Evolutionary conservation across 2,329 filamentous ascomycete genomes (phyloP).

Genomic region (Colletotrichum orbiculare): DNA sequence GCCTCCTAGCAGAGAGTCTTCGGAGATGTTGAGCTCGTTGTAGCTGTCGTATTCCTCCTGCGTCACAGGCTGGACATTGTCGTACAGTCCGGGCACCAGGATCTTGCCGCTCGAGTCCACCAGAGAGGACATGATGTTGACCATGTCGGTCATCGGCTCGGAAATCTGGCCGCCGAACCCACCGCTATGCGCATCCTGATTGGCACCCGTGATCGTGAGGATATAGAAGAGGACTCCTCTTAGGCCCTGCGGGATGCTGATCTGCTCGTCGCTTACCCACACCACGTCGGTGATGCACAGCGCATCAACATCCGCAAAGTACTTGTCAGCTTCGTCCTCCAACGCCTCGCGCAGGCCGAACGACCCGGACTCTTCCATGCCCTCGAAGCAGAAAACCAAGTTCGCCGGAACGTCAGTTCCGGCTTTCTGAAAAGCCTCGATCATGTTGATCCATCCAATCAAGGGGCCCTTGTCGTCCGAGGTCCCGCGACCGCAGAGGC

Average conservation of each 20-base stretch:
- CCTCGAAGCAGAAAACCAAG: slow-evolving; percentile 98
- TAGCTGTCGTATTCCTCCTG: slow-evolving; percentile 91
- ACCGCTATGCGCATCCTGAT: slow-evolving; percentile 93
- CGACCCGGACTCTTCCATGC: slow-evolving; percentile 99
- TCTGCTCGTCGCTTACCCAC: slow-evolving; percentile 99
- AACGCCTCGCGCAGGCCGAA: slow-evolving; percentile 97
- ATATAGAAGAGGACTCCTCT: slow-evolving; percentile 98
- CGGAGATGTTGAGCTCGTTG: slow-evolving; percentile 89
- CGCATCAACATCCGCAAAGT: slow-evolving; percentile 93
- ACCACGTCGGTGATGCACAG: slow-evolving; percentile 99
- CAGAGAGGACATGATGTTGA: slow-evolving; percentile 82
- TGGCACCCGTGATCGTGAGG: slow-evolving; percentile 88
- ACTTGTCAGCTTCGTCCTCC: slow-evolving; percentile 87
- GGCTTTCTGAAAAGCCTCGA: slow-evolving; percentile 96
- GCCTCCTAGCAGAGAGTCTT: slow-evolving; percentile 93
- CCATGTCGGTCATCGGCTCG: slow-evolving; percentile 97
- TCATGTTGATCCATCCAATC: slow-evolving; percentile 96
- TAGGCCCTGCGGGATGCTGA: slow-evolving; percentile 95
- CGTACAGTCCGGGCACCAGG: slow-evolving; percentile 88
- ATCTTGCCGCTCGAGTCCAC: slow-evolving; percentile 94
- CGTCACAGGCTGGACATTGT: slow-evolving; percentile 90
- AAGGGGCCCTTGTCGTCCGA: slow-evolving; percentile 99
- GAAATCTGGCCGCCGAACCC: slow-evolving; percentile 97
- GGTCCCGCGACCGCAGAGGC: slow-evolving; percentile 95
- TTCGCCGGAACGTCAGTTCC: slow-evolving; percentile 96